Conservation (phyloP, 2,329 filamentous ascomycete species). For the Diaporthe helianthi region DNA sequence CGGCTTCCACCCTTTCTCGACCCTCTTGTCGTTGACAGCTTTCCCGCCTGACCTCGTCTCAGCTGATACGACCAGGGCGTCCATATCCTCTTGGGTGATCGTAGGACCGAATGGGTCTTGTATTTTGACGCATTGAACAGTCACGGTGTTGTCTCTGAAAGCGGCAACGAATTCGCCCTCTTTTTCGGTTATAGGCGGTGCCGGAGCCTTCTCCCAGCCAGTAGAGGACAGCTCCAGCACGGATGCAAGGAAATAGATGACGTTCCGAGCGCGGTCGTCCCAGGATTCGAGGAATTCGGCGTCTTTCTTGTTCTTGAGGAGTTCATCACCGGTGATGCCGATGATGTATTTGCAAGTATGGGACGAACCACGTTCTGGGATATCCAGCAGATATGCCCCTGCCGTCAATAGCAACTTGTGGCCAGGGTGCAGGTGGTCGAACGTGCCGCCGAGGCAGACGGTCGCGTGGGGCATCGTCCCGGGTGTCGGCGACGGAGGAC, state of each 20-base stretch:
- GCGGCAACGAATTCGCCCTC: constrained; percentile 58
- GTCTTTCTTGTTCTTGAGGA: constrained; percentile 89
- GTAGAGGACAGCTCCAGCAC: constrained; percentile 55
- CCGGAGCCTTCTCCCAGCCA: constrained; percentile 53
- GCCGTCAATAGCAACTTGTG: constrained; percentile 97
- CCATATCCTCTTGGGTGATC: constrained; percentile 79
- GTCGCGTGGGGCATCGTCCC: constrained; percentile 55
- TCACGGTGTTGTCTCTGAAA: constrained; percentile 66
- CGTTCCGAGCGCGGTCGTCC: constrained; percentile 72
- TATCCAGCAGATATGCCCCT: constrained; percentile 73
- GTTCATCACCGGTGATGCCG: constrained; percentile 86
- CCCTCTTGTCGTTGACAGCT: constrained; percentile 84
- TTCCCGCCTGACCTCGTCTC: constrained; percentile 86
- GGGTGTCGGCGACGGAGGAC: constrained; percentile 36
- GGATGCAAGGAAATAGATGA: constrained; percentile 76
- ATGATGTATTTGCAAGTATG: constrained; percentile 70
- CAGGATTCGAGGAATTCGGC: constrained; percentile 82
- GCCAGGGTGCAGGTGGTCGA: constrained; percentile 93
- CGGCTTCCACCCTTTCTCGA: constrained; percentile 75
- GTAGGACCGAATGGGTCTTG: constrained; percentile 91
- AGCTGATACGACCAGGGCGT: constrained; percentile 82
- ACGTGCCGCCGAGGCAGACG: constrained; percentile 89
- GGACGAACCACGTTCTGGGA: constrained; percentile 48
- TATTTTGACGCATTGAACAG: constrained; percentile 82
- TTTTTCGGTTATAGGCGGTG: constrained; percentile 44